Evolutionary conservation across 345 rosid genomes (phyloP), one percentile per base, ranked within the genome.

Genomic region (Reutealis trisperma): DNA sequence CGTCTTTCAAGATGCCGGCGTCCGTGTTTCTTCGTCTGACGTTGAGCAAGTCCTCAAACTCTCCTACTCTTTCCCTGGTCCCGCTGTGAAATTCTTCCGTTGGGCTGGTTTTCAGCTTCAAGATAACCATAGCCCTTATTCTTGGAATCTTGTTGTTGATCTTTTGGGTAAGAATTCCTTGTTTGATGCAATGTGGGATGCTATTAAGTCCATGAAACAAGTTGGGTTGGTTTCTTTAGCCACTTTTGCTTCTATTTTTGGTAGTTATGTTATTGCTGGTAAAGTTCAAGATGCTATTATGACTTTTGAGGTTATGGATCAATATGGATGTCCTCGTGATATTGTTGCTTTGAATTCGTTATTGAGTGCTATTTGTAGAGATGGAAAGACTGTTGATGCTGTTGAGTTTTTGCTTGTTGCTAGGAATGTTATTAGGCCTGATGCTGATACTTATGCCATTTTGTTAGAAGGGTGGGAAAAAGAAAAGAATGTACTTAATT

Each of bases 111-210:
- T 76, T 76, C 87, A 79, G 69, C 83, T 90, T 34, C 59, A 54
- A 34, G 83, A 84, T 65, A 77, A 78, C 13, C 94, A 87, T 67
- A 87, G 90, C 74, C 90, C 92, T 4, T 90, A 90, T 44, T 80
- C 92, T 1, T 90, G 94, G 94, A 90, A 90, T 66, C 87, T 90
- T 13, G 88, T 87, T n/a, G 90, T 90, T 54, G 92, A 90, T 80
- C 70, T 90, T 62, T 72, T 90, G 64, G 92, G 92, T 11, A 90
- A 88, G 85, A 87, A 88, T 63, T 77, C 21, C 6, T 77, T 84
- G 59, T 90, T 90, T 70, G 89, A 88, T n/a, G 86, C 89, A 2
- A 90, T 90, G 94, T 90, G 92, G 94, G 92, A 86, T 61, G 90
- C 94, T 7, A 71, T 88, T 24, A 85, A 81, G 81, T 88, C 94